These are phyloP conservation scores for Asterochloris sp. DNA, from an alignment of 139 green algal species.

Conservation along the genomic window DNA sequence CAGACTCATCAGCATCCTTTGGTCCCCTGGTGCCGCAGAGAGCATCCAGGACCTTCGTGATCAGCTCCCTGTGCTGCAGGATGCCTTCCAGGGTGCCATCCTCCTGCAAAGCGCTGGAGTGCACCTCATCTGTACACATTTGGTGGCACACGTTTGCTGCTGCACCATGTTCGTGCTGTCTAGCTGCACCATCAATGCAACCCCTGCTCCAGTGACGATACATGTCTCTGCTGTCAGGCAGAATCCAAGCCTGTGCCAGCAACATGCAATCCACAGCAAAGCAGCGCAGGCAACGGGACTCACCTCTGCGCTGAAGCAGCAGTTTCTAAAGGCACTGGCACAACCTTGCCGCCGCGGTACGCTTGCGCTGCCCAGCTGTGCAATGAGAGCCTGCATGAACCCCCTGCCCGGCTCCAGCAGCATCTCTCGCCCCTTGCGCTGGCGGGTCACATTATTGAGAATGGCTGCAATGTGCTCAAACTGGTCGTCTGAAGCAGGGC, in stretches of 20 bases:
- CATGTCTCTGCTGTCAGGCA: no score
- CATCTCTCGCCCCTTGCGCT: conserved; percentile 45
- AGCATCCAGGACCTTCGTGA: conserved; percentile 49
- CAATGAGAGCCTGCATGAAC: conserved; percentile 48
- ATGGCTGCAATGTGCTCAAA: conserved; percentile 69
- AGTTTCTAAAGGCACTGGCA: conserved; percentile 52
- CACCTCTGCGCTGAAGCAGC: conserved; percentile 51
- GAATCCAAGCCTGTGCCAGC: no score
- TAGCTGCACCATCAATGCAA: no score
- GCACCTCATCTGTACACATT: neutral
- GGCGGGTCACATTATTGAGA: conserved; percentile 67
- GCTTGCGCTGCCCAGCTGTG: conserved; percentile 42
- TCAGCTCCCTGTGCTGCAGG: conserved; percentile 30
- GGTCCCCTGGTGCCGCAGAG: conserved; percentile 33
- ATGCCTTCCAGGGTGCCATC: conserved; percentile 42
- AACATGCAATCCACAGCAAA: no score
- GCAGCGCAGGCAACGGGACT: no score
- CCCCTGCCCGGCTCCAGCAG: conserved; percentile 68
- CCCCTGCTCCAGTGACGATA: no score
- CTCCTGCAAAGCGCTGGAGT: conserved; percentile 9
- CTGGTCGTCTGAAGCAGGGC: conserved; percentile 28
- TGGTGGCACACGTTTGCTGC: neutral
- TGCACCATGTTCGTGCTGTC: no score
- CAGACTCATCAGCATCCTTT: conserved; percentile 35
- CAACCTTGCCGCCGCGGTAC: conserved; percentile 45